These are phyloP conservation scores for Verticillium nubilum DNA, from an alignment of 2,329 filamentous ascomycete genomes.

Conservation along the genomic window DNA sequence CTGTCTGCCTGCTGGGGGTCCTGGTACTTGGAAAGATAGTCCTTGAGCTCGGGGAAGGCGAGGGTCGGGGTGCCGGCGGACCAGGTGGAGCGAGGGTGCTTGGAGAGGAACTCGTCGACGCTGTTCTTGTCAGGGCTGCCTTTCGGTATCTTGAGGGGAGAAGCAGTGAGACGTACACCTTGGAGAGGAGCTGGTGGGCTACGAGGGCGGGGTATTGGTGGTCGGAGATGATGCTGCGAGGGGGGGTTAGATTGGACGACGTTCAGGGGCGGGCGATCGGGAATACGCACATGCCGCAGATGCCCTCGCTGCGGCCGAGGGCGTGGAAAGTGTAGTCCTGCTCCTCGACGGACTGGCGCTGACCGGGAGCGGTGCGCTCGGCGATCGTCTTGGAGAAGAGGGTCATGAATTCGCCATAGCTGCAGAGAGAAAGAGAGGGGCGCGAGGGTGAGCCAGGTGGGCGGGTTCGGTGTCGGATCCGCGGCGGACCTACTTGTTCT, in stretches of 20 bases:
- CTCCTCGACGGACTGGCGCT: slow-evolving; percentile 81
- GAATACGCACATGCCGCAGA: slow-evolving; percentile 53
- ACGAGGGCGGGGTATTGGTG: slow-evolving; percentile 71
- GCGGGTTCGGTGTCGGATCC: slow-evolving; percentile 11
- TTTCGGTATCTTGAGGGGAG: not conserved
- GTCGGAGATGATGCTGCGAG: slow-evolving; percentile 59
- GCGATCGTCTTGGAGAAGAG: slow-evolving; percentile 85
- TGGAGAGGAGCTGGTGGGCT: slow-evolving; percentile 80
- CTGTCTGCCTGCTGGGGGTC: slow-evolving; percentile 85
- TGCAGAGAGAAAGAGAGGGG: not conserved
- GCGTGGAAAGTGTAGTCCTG: slow-evolving; percentile 75
- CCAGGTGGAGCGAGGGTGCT: slow-evolving; percentile 68
- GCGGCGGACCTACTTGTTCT: slow-evolving; percentile 50
- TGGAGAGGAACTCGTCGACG: slow-evolving; percentile 77
- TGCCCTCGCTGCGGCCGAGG: slow-evolving; percentile 68
- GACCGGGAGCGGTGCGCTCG: slow-evolving; percentile 73
- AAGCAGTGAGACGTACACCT: slow-evolving; percentile 32
- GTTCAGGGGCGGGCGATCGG: not conserved
- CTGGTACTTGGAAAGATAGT: slow-evolving; percentile 71
- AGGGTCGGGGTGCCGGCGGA: slow-evolving; percentile 48
- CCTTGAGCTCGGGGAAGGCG: slow-evolving; percentile 68
- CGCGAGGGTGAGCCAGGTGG: slow-evolving; percentile 6
- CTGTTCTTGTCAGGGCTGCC: slow-evolving; percentile 9
- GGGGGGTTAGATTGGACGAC: not conserved
- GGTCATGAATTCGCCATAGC: slow-evolving; percentile 64